Base-by-base conservation (phyloP, 2,329 filamentous ascomycete genomes). In the Epichloe gansuensis region DNA sequence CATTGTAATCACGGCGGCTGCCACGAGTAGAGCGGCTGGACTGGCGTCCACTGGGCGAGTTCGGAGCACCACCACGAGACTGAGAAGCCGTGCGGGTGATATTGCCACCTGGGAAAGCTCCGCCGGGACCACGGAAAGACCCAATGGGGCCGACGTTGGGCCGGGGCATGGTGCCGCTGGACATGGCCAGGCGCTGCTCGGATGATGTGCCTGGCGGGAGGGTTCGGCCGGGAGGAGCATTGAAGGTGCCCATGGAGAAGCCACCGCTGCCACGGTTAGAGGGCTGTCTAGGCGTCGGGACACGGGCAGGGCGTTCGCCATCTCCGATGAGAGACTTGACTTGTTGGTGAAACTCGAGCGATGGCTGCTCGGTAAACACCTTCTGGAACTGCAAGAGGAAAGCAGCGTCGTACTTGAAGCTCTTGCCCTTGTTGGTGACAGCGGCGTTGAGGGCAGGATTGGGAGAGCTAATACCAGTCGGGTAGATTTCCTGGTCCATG, bases 301-400 rank as follows among this genome's bases (percentile, higher is more conserved):
- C 56, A 3, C 61, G 58, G 65, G 82, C 68, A 69, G 85, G 74
- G 71, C 88, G 72, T 48, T 75, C 70, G 54, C 80, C 82, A 58
- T 95, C 91, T 54, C 91, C 91, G 59, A 98, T 83, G 69, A 74
- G 85, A 77, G 71, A 86, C 84, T 78, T 91, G 78, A 98, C 83
- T 64, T 93, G 91, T 59, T 85, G 78, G 65, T 94, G 87, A 81
- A 95, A 98, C 65, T 97, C 91, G 44, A 91, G 70, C 0, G 90
- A 95, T 13, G 93, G 93, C 72, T 96, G 94, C 75, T 98, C 93
- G 57, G 89, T 94, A 73, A 96, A 98, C 21, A 95, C 89, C 61
- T 81, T 81, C 72, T 96, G 88, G 77, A 98, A 98, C 66, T 98
- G 93, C 34, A 98, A 77, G 71, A 98, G 75, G 76, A 98, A 98